Percentiles rank a stretch among this genome's conserved stretches.
Conservation (phyloP, 2,329 filamentous ascomycete genomes). For the Dothidotthia symphoricarpi region DNA sequence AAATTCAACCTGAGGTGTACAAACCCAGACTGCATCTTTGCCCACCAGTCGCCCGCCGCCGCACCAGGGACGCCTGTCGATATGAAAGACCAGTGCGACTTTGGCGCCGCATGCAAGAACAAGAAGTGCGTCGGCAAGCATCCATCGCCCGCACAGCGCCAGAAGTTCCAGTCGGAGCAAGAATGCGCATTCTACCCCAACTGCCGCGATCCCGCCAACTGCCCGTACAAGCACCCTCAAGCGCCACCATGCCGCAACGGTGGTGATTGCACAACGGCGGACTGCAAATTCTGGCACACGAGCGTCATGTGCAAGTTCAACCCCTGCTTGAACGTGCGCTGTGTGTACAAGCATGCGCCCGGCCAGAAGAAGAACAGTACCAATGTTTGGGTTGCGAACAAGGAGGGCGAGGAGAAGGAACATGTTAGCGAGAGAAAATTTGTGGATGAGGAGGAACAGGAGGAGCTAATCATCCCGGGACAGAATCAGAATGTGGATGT, state of each 20-base stretch:
- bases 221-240: slow-evolving; percentile 83
- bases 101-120: slow-evolving; percentile 92
- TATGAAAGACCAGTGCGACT: slow-evolving; percentile 75
- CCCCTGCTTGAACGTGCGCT: slow-evolving; percentile 85
- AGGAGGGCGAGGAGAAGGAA: slow-evolving; percentile 47
- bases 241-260: slow-evolving; percentile 90
- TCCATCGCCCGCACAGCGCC: slow-evolving; percentile 80
- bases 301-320: slow-evolving; percentile 84
- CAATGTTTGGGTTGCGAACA: slow-evolving; percentile 80
- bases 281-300: slow-evolving; percentile 88
- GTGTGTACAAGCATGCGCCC: slow-evolving; percentile 84
- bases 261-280: slow-evolving; percentile 74
- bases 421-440: slow-evolving; percentile 90
- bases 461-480: slow-evolving; percentile 71
- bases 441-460: slow-evolving; percentile 65
- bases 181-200: slow-evolving; percentile 91
- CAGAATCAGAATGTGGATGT: slow-evolving; percentile 26
- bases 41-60: slow-evolving; percentile 89
- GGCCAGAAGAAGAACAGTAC: slow-evolving; percentile 74
- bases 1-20: slow-evolving; percentile 87
- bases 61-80: slow-evolving; percentile 76
- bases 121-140: slow-evolving; percentile 88
- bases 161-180: slow-evolving; percentile 75
- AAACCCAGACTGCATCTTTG: slow-evolving; percentile 86
- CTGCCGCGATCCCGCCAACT: slow-evolving; percentile 76